These are phyloP conservation scores for Xylaria sp. DNA, from an alignment of 2,329 filamentous ascomycete species.

Conservation along the genomic window DNA sequence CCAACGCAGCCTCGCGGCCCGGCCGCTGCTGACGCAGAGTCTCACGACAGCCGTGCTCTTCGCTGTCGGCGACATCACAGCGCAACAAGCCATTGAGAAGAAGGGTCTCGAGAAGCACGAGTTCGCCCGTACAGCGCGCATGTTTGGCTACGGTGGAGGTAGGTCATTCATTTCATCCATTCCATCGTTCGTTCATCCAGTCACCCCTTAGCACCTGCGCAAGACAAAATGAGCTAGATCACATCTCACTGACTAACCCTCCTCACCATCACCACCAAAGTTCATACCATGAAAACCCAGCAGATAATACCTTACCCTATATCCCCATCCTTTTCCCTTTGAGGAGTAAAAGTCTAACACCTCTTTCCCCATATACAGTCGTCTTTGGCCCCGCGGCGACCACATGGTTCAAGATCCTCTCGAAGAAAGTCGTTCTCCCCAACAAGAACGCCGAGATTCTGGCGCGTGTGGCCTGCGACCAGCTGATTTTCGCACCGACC, in stretches of 20 bases:
- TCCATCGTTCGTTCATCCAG: slow-evolving; percentile 13
- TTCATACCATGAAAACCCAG: background rate
- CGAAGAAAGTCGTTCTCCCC: slow-evolving; percentile 68
- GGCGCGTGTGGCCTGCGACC: slow-evolving; percentile 80
- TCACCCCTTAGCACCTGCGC: background rate
- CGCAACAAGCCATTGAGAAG: slow-evolving; percentile 89
- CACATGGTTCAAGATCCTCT: slow-evolving; percentile 83
- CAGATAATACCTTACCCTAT: background rate
- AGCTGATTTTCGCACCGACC: slow-evolving; percentile 81
- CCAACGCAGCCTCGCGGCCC: slow-evolving; percentile 77
- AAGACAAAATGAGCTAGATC: background rate
- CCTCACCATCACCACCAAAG: background rate
- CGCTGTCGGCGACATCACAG: slow-evolving; percentile 86
- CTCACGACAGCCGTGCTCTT: slow-evolving; percentile 92
- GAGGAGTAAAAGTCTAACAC: slow-evolving; percentile 2
- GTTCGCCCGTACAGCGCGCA: slow-evolving; percentile 71
- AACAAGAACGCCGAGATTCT: slow-evolving; percentile 72
- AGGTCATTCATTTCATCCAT: slow-evolving; percentile 47
- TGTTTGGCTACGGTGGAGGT: slow-evolving; percentile 82
- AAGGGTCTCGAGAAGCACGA: slow-evolving; percentile 80
- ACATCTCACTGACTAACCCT: background rate
- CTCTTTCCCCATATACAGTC: slow-evolving; percentile 54
- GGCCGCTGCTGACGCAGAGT: slow-evolving; percentile 88
- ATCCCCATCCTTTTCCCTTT: no score
- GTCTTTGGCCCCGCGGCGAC: slow-evolving; percentile 89